Evolutionary conservation across 345 rosid genomes (phyloP).

Genomic region (Cardamine chenopodiifolia): DNA sequence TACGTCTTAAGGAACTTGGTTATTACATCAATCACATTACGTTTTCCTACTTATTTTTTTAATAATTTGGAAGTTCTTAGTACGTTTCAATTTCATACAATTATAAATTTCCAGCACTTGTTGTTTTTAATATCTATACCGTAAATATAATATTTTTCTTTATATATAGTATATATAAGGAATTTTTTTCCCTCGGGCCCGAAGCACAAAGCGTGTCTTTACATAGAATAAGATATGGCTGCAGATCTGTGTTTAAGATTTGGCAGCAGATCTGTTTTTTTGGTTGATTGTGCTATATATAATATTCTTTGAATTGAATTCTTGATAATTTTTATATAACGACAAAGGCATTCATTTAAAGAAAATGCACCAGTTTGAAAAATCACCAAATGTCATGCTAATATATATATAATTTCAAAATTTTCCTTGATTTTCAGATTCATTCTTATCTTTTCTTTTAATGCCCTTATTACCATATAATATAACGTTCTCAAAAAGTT

Average conservation of each 20-base stretch:
- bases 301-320: slow-evolving; percentile 17
- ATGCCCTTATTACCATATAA: neutral
- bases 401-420: neutral
- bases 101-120: neutral
- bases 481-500: neutral
- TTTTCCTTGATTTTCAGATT: neutral
- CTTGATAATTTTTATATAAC: neutral
- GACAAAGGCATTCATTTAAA: slow-evolving; percentile 13
- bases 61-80: slow-evolving; percentile 9
- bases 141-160: neutral
- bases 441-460: neutral
- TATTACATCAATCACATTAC: slow-evolving; percentile 45
- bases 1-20: slow-evolving; percentile 48
- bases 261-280: slow-evolving; percentile 42
- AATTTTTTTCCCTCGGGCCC: slow-evolving; percentile 7
- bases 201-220: slow-evolving; percentile 42
- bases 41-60: slow-evolving; percentile 30
- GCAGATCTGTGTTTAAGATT: slow-evolving; percentile 44
- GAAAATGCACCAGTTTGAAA: slow-evolving; percentile 13
- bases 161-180: neutral
- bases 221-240: slow-evolving; percentile 41
- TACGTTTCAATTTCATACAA: slow-evolving; percentile 31
- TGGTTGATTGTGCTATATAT: slow-evolving; percentile 15
- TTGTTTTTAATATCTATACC: slow-evolving; percentile 5
- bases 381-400: slow-evolving; percentile 2